Evolutionary conservation across 208 protist species (phyloP).

Genomic region (Zelonia costaricensis): DNA sequence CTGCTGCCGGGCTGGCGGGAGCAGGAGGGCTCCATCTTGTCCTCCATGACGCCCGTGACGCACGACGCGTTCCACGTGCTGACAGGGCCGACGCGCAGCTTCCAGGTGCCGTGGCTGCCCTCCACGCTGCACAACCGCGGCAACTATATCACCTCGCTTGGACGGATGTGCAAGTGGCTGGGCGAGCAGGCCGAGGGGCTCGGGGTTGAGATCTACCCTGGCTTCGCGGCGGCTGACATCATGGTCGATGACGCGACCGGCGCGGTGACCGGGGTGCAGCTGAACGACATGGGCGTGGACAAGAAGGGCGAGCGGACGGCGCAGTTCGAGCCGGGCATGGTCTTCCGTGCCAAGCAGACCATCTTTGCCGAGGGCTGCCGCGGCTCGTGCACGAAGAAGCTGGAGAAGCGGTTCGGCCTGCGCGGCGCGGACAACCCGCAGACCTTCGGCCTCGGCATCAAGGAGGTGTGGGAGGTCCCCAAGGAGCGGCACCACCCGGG

Average conservation of each 20-base stretch:
- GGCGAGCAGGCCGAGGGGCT: conserved; percentile 94
- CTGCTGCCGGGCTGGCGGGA: conserved; percentile 96
- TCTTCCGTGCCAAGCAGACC: conserved; percentile 94
- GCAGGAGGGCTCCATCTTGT: conserved; percentile 49
- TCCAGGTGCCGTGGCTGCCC: conserved; percentile 73
- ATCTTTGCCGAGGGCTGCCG: conserved; percentile 98
- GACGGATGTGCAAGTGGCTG: conserved; percentile 93
- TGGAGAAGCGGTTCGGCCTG: conserved; percentile 91
- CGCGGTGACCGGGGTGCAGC: conserved; percentile 66
- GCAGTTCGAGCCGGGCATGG: conserved; percentile 95
- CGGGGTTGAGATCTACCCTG: conserved; percentile 97
- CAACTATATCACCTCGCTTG: conserved; percentile 96
- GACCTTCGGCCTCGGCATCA: conserved; percentile 97
- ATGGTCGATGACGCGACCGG: conserved; percentile 45
- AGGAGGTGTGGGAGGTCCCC: conserved; percentile 97
- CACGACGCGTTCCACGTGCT: conserved; percentile 92
- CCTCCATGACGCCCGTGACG: conserved; percentile 85
- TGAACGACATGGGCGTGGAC: conserved; percentile 87
- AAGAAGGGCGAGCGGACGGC: conserved; percentile 93
- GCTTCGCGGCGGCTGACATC: conserved; percentile 92
- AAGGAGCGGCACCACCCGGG: conserved; percentile 87
- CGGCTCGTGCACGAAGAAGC: conserved; percentile 94
- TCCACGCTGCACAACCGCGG: conserved; percentile 92
- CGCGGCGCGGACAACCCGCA: conserved; percentile 84
- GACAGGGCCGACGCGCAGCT: conserved; percentile 43